These are phyloP conservation scores for Tephrocybe rancida DNA, from an alignment of 768 basidiomycete genomes.

Conservation along the genomic window DNA sequence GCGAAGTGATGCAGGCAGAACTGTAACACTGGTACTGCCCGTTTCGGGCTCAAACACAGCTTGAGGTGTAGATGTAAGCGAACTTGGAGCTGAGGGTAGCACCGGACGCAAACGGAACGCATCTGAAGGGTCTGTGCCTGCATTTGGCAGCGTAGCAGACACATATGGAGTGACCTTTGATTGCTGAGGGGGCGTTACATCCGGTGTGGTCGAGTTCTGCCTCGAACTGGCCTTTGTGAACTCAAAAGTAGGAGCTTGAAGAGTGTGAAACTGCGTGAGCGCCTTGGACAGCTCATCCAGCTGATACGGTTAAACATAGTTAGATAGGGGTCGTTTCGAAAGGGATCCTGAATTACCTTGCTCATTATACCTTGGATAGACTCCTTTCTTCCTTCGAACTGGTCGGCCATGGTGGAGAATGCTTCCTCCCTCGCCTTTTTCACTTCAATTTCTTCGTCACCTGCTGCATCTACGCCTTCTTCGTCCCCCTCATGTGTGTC, in stretches of 20 bases:
- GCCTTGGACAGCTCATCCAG: constrained; percentile 59
- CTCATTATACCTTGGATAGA: constrained; percentile 73
- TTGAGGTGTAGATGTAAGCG: constrained; percentile 3
- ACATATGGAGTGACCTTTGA: constrained; percentile 1
- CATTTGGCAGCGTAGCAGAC: constrained; percentile 8
- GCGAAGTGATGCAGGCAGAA: constrained; percentile 17
- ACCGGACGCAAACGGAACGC: background rate
- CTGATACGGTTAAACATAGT: constrained; percentile 31
- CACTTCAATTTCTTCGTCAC: constrained; percentile 57
- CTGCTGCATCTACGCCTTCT: constrained; percentile 50
- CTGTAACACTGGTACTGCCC: background rate
- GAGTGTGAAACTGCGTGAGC: constrained; percentile 50
- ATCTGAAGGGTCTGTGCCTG: background rate
- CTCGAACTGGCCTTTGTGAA: constrained; percentile 27
- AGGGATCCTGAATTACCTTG: constrained; percentile 46
- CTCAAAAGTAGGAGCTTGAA: constrained; percentile 47
- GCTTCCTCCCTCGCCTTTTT: constrained; percentile 63
- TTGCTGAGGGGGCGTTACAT: constrained; percentile 11
- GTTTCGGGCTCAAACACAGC: background rate
- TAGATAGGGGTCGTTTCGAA: background rate
- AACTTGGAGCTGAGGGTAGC: constrained; percentile 2
- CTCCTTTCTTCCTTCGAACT: constrained; percentile 70
- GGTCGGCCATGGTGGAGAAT: constrained; percentile 66
- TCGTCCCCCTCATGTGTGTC: constrained; percentile 46
- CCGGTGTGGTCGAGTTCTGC: constrained; percentile 19